Conservation (phyloP, 768 basidiomycete genomes). For the Plicaturopsis crispa region DNA sequence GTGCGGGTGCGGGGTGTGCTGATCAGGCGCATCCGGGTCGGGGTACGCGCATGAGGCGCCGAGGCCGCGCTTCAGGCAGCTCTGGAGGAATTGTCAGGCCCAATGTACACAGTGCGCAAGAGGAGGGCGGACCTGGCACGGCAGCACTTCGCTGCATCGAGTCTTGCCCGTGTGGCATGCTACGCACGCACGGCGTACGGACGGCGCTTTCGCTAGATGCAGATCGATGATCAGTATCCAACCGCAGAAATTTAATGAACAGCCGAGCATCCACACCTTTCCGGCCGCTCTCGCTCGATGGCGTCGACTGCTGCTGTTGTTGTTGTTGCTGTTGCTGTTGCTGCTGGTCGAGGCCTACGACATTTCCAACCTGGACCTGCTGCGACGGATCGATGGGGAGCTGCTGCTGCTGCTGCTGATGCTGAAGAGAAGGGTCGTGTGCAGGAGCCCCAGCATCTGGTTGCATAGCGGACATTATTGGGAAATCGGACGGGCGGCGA, state of each 20-base stretch:
- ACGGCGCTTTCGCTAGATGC: constrained; percentile 64
- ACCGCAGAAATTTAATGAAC: background rate
- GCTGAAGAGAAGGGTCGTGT: too few species aligned
- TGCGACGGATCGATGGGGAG: constrained; percentile 29
- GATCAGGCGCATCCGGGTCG: constrained; percentile 58
- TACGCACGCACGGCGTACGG: constrained; percentile 72
- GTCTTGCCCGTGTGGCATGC: constrained; percentile 83
- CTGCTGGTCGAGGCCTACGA: constrained; percentile 18
- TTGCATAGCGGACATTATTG: too few species aligned
- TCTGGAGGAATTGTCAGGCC: too few species aligned
- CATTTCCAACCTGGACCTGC: constrained; percentile 19
- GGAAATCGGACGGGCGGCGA: too few species aligned
- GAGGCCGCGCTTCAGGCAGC: constrained; percentile 75
- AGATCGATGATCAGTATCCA: background rate
- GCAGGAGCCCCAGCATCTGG: too few species aligned
- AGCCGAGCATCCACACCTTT: constrained; percentile 48
- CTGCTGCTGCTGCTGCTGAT: constrained; percentile 39
- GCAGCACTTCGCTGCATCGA: constrained; percentile 73
- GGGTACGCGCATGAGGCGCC: constrained; percentile 68
- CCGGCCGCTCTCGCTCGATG: constrained; percentile 31
- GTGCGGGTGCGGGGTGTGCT: constrained; percentile 31
- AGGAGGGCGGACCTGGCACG: constrained; percentile 56
- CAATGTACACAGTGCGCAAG: too few species aligned
- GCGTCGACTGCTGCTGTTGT: too few species aligned
- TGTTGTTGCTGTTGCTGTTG: constrained; percentile 28